Evolutionary conservation across 768 basidiomycete species (phyloP).

Genomic region (Lactifluus echinatus): DNA sequence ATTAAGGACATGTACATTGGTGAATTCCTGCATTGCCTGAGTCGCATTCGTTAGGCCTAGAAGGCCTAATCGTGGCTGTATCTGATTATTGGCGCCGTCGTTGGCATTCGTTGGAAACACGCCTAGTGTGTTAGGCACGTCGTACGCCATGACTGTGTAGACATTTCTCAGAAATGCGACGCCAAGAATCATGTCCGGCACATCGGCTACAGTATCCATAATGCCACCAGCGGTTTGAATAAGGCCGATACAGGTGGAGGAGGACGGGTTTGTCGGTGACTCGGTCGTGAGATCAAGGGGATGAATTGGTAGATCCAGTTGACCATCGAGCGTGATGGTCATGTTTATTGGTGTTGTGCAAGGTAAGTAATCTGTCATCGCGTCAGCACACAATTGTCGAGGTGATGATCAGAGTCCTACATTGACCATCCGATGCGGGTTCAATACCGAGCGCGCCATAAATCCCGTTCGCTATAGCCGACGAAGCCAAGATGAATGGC

Average conservation of each 20-base stretch:
- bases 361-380: slow-evolving; percentile 56
- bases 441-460: slow-evolving; percentile 64
- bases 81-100: slow-evolving; percentile 18
- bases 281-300: slow-evolving; percentile 63
- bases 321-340: slow-evolving; percentile 54
- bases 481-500: slow-evolving; percentile 55
- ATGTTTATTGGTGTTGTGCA: slow-evolving; percentile 66
- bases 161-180: slow-evolving; percentile 70
- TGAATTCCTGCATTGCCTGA: slow-evolving; percentile 56
- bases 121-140: slow-evolving; percentile 38
- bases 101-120: slow-evolving; percentile 37
- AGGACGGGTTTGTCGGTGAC: slow-evolving; percentile 34
- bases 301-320: slow-evolving; percentile 51
- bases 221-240: slow-evolving; percentile 49
- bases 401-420: slow-evolving; percentile 34
- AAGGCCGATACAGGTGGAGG: slow-evolving; percentile 50
- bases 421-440: slow-evolving; percentile 52
- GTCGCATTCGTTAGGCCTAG: slow-evolving; percentile 54
- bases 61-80: slow-evolving; percentile 47
- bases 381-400: neutral
- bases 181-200: slow-evolving; percentile 67
- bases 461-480: slow-evolving; percentile 58
- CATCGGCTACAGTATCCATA: slow-evolving; percentile 31
- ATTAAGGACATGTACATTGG: slow-evolving; percentile 57
- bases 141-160: slow-evolving; percentile 71